phyloP scores from a whole-genome alignment of 2,329 filamentous ascomycete genomes.

The Cyanodermella asteris region DNA sequence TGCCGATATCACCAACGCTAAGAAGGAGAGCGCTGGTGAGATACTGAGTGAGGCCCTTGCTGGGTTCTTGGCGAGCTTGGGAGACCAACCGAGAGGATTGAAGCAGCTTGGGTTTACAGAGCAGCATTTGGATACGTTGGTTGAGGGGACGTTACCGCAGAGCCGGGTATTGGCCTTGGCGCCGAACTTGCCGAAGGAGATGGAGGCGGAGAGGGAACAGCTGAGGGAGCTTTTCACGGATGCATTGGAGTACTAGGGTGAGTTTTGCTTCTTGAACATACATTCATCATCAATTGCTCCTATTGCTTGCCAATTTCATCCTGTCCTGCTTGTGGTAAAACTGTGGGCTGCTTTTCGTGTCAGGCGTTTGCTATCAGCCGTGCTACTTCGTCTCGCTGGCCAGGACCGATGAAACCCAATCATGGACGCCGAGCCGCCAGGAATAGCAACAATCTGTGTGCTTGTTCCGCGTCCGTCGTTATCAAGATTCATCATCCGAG shows the following conservation, averaged over 20 bases:
- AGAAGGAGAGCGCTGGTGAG: conserved; percentile 72
- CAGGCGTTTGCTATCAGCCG: too few species aligned
- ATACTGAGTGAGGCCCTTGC: conserved; percentile 65
- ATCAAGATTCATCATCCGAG: too few species aligned
- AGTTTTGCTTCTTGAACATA: too few species aligned
- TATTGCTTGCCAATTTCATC: too few species aligned
- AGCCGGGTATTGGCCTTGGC: conserved; percentile 77
- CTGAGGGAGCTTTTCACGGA: conserved; percentile 46
- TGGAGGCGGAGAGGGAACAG: conserved; percentile 55
- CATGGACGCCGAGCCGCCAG: too few species aligned
- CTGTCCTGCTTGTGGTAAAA: too few species aligned
- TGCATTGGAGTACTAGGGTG: conserved; percentile 31
- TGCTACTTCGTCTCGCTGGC: too few species aligned
- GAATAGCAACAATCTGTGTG: too few species aligned
- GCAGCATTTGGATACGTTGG: conserved; percentile 57
- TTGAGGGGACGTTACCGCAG: conserved; percentile 90
- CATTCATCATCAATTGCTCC: too few species aligned
- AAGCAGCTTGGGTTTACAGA: conserved; percentile 60
- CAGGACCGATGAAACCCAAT: too few species aligned
- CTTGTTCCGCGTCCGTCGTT: too few species aligned
- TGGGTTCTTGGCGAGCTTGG: conserved; percentile 59
- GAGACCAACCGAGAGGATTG: conserved; percentile 75
- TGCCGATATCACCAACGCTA: conserved; percentile 69
- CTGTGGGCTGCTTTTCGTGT: too few species aligned
- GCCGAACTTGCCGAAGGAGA: conserved; percentile 51